Evolutionary conservation across 192 early-diverging fungal genomes (phyloP).

Genomic region (Lobosporangium transversale): DNA sequence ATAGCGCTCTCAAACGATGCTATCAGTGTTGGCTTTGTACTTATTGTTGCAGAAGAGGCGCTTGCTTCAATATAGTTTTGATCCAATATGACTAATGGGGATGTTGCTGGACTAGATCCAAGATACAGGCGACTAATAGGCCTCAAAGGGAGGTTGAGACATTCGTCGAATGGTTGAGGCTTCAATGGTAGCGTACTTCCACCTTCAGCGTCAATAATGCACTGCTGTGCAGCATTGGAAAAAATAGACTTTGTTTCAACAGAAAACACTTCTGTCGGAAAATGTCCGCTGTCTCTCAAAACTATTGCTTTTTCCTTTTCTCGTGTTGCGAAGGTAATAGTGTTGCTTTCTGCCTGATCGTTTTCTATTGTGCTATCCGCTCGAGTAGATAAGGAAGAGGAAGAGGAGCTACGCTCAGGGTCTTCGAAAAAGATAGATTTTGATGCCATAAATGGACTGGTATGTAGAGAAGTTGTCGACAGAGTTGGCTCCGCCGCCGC

Average conservation of each 20-base stretch:
- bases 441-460: background rate
- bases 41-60: conserved; percentile 4
- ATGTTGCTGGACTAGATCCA: background rate
- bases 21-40: background rate
- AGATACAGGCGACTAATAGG: conserved; percentile 2
- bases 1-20: background rate
- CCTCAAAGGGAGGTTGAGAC: background rate
- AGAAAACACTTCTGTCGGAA: conserved; percentile 8
- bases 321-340: background rate
- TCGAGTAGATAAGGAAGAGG: background rate
- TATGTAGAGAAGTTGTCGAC: background rate
- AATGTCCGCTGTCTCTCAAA: conserved; percentile 25
- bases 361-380: background rate
- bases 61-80: conserved; percentile 12
- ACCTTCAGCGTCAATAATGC: too few relatives aligned
- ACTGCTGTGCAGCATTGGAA: too few relatives aligned
- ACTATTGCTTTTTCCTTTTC: too few relatives aligned
- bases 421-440: background rate
- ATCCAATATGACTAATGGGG: background rate
- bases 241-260: too few relatives aligned
- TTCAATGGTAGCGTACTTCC: background rate
- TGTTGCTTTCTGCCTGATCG: background rate
- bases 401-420: background rate
- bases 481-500: background rate
- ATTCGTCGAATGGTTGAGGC: background rate